These are phyloP conservation scores for Isochrysis galbana DNA, from an alignment of 78 protist species.

Conservation along the genomic window DNA sequence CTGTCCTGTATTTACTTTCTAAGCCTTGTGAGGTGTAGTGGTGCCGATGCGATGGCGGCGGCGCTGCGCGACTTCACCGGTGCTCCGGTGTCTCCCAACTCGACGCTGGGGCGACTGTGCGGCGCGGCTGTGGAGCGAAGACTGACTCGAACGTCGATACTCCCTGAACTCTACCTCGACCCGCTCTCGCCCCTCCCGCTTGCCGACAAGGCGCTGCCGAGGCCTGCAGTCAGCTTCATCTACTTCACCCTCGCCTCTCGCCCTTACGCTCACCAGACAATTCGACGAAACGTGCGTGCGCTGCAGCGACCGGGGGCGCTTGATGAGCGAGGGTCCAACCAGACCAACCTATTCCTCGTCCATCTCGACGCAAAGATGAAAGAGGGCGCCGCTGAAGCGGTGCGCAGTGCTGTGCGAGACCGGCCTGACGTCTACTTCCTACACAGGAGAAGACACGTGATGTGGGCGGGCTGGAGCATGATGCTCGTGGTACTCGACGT, in stretches of 20 bases:
- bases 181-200: slow-evolving; percentile 12
- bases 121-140: not conserved
- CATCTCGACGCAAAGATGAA: slow-evolving; percentile 10
- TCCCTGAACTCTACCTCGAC: not conserved
- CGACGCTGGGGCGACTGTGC: not conserved
- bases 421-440: slow-evolving; percentile 4
- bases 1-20: no score
- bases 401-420: not conserved
- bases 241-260: not conserved
- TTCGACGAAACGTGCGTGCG: not conserved
- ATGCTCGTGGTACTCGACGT: not conserved
- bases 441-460: not conserved
- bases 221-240: not conserved
- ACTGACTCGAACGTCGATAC: not conserved
- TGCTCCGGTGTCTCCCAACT: not conserved
- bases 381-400: not conserved
- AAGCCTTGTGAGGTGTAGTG: no score
- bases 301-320: slow-evolving; percentile 5
- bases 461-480: slow-evolving; percentile 19
- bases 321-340: not conserved
- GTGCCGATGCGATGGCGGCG: no score
- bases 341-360: not conserved
- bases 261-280: slow-evolving; percentile 11
- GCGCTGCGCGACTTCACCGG: not conserved
- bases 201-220: not conserved